Conservation (phyloP, 2,329 filamentous ascomycete species). For the Trichophyton simii region DNA sequence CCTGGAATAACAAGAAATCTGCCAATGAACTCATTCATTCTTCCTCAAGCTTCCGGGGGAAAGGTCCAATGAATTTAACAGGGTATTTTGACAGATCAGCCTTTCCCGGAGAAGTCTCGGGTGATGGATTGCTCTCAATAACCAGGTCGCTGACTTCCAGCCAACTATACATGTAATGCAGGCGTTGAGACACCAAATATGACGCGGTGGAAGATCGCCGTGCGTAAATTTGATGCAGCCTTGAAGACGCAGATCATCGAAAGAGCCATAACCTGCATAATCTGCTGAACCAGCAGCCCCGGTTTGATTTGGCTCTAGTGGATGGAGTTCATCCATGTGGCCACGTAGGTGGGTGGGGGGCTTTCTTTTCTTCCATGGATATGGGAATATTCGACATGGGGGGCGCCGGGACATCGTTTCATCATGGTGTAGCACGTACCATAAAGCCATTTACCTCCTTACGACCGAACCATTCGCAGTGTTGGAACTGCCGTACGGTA, state of each 20-base stretch:
- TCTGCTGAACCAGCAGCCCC: constrained; percentile 12
- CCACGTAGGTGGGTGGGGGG: constrained; percentile 9
- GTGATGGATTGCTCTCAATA: constrained; percentile 36
- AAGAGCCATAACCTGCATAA: constrained; percentile 14
- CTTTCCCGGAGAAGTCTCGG: constrained; percentile 17
- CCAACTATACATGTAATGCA: constrained; percentile 21
- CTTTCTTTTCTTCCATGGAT: constrained; percentile 5
- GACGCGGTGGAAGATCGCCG: constrained; percentile 20
- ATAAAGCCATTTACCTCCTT: constrained; percentile 20
- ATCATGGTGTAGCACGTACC: constrained; percentile 37
- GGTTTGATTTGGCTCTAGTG: constrained; percentile 7
- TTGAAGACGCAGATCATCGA: constrained; percentile 20
- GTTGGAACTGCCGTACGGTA: constrained; percentile 26
- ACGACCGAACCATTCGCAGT: constrained; percentile 34
- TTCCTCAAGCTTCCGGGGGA: constrained; percentile 30
- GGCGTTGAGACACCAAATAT: constrained; percentile 16
- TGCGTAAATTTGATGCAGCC: constrained; percentile 16
- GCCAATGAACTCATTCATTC: constrained; percentile 26
- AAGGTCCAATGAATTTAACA: constrained; percentile 27
- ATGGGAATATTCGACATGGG: constrained; percentile 13
- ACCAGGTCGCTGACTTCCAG: constrained; percentile 36
- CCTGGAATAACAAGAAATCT: constrained; percentile 19
- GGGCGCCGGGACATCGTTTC: constrained; percentile 25
- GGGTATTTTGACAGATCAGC: constrained; percentile 20
- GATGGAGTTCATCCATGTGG: constrained; percentile 12